Base-by-base conservation (phyloP, 495 filamentous ascomycete species). In the Parmelia sp. region DNA sequence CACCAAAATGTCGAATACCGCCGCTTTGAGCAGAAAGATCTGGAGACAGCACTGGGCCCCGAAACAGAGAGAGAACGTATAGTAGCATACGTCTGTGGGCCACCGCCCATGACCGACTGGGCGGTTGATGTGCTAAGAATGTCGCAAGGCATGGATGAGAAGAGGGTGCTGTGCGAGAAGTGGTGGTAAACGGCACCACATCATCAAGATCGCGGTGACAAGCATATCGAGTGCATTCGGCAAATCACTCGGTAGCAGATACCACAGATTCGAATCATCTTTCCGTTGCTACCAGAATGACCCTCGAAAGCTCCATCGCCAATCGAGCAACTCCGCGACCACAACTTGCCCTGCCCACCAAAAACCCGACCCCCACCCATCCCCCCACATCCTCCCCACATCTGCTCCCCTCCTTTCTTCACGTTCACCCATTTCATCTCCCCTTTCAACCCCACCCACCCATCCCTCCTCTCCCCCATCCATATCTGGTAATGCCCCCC, bases 81-180 rank as follows among this genome's bases (percentile, higher is more conserved):
- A 3, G 84, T 90, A 1, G 85, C 82, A 44, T 96, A 93, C 71
- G 79, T 96, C 0, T 95, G 91, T 71, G 90, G 91, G 10, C 86
- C 89, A 21, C 88, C 88, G 23, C 61, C 61, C 12, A 94, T 95
- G 90, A 93, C 89, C 4, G 91, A 95, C 74, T 81, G 86, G 62
- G 81, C 91, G 66, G 89, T 92, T 0, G 77, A 77, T n/a, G 74
- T 76, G 21, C 71, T 85, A 3, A 68, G 72, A 4, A 66, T 65
- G 1, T 77, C 83, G 23, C 71, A 85, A 33, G 84, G 81, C 7
- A 82, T 89, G 72, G 75, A 78, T 19, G 57, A 73, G 40, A 73
- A 82, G 37, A 78, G 82, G 27, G 87, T 95, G 0, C 73, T 92
- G 42, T 93, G 80, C 69, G 91, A 96, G 75, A 93, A 90, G 68